Conservation (phyloP, 108 stramenopile genomes). For the Fragilaria crotonensis region DNA sequence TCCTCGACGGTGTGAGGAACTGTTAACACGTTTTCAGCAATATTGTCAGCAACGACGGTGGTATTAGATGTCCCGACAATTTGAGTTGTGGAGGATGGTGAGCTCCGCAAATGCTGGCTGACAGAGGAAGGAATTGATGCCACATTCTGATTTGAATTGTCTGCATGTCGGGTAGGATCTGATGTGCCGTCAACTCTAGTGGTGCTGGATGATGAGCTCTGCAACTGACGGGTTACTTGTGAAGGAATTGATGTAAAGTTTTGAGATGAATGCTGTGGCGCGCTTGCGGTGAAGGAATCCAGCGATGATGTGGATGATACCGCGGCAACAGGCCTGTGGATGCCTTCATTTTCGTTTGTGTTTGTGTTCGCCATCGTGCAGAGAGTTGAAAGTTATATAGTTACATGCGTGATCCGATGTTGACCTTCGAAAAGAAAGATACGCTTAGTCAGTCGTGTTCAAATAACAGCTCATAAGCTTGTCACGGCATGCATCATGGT, state of each 20-base stretch:
- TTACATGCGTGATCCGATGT: no score
- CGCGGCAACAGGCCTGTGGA: not conserved
- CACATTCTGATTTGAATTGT: not conserved
- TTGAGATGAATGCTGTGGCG: not conserved
- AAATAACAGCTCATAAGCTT: no score
- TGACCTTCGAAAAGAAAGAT: no score
- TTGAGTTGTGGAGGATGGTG: no score
- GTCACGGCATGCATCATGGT: no score
- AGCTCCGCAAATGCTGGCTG: no score
- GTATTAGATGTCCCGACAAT: no score
- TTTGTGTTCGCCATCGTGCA: not conserved
- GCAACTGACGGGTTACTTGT: not conserved
- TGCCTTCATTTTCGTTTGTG: not conserved
- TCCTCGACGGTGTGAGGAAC: no score
- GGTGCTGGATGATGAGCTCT: not conserved
- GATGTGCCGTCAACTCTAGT: not conserved
- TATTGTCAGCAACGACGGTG: no score
- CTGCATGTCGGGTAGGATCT: not conserved
- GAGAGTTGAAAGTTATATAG: no score
- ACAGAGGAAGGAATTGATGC: not conserved
- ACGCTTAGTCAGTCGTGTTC: no score
- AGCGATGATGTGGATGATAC: conserved; percentile 21
- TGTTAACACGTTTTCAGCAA: no score
- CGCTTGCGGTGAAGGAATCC: not conserved
- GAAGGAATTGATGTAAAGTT: not conserved